Conservation (phyloP, 2,329 filamentous ascomycete genomes). For the Massarina eburnea region DNA sequence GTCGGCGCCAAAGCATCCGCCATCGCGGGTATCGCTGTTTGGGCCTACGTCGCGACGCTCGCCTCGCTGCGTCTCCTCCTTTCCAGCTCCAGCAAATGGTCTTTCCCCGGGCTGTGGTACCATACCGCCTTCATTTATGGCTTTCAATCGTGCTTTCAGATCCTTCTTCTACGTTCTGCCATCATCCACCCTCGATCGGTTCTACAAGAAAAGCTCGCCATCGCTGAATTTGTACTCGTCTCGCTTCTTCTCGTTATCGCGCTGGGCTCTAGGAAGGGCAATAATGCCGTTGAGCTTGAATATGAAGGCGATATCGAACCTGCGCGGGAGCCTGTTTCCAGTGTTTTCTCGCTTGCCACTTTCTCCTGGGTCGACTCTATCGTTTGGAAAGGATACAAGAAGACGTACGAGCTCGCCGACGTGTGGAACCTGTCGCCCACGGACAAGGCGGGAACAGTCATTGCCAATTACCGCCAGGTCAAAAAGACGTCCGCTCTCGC, state of each 20-base stretch:
- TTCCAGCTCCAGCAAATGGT: constrained; percentile 60
- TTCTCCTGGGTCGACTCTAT: constrained; percentile 91
- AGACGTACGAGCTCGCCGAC: constrained; percentile 77
- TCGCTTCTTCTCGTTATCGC: constrained; percentile 75
- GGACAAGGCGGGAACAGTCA: constrained; percentile 81
- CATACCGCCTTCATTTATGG: constrained; percentile 86
- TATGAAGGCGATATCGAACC: constrained; percentile 88
- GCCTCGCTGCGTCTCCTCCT: constrained; percentile 70
- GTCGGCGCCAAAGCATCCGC: constrained; percentile 61
- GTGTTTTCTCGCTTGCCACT: constrained; percentile 81
- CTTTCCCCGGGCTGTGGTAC: constrained; percentile 81
- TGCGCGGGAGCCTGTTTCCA: constrained; percentile 82
- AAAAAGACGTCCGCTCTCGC: constrained; percentile 80
- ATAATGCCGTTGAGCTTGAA: constrained; percentile 83
- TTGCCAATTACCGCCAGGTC: constrained; percentile 80
- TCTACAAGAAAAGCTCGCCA: constrained; percentile 64
- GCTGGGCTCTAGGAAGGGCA: constrained; percentile 83
- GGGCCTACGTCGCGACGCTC: constrained; percentile 79
- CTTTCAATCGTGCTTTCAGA: constrained; percentile 74
- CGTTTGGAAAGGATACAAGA: constrained; percentile 84
- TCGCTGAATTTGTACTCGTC: constrained; percentile 73
- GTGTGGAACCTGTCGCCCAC: constrained; percentile 90
- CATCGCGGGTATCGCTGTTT: constrained; percentile 69
- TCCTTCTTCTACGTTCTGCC: constrained; percentile 81
- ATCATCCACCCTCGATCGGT: constrained; percentile 73